Base-by-base conservation (phyloP, 2,329 filamentous ascomycete species). In the Emydomyces testavorans region DNA sequence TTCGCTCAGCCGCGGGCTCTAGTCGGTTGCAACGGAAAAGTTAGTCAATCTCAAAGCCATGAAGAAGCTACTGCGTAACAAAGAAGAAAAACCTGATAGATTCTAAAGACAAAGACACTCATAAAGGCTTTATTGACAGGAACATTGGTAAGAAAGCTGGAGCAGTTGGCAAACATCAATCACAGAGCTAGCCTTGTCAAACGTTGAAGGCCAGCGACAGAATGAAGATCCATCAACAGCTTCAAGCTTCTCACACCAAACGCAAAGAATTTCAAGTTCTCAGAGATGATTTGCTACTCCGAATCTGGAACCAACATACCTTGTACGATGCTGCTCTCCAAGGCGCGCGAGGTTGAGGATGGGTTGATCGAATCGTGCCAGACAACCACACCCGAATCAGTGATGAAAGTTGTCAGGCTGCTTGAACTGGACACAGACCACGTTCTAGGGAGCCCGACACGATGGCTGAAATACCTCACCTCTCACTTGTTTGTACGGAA, bases 261-360 rank as follows among this genome's bases (percentile, higher is more conserved):
- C 10, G n/a, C 4, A 31, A 32, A 6, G 29, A 8, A 15, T 6
- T 6, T 15, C 26, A 16, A 18, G 13, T 15, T 24, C n/a, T n/a
- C 11, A 18, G 13, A 20, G n/a, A 20, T 15, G 13, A 18, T 11
- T 37, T 29, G 16, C n/a, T 7, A 29, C 20, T 10, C 8, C 6
- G 18, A 45, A 1, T 4, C 11, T 18, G 26, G 24, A 11, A 26
- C 23, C 2, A 31, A 45, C 42, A 6, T 45, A 45, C 42, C 42
- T 45, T 28, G 34, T 8, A 45, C 11, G 32, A 34, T 5, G 42
- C 37, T 45, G 42, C 42, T 20, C 42, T 45, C 2, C 15, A n/a
- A 20, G 23, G 29, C 21, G 42, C 42, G 34, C 42, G 40, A 34
- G 10, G 26, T 23, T 34, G 40, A 42, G 10, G 10, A 7, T 6